Conservation (phyloP, 257 asterid genomes). For the Paraleonurus japonicus region DNA sequence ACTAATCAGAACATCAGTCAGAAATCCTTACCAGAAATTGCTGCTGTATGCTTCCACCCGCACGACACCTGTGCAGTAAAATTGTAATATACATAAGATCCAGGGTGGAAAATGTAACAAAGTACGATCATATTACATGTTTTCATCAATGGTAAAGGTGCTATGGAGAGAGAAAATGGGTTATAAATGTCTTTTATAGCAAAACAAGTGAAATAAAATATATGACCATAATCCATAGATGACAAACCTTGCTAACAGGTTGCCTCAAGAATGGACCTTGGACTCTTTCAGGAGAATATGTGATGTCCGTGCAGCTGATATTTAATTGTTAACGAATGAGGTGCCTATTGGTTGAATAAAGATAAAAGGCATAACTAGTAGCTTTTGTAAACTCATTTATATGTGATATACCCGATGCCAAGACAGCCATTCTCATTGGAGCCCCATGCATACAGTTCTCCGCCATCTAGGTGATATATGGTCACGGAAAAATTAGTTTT, state of each 20-base stretch:
- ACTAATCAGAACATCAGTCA: constrained; percentile 10
- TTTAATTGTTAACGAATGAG: constrained; percentile 27
- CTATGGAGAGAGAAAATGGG: neutral
- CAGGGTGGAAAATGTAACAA: neutral
- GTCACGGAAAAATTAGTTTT: constrained; percentile 12
- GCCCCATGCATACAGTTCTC: constrained; percentile 93
- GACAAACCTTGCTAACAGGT: constrained; percentile 72
- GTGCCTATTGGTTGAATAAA: neutral
- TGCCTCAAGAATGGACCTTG: constrained; percentile 67
- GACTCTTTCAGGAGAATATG: constrained; percentile 84
- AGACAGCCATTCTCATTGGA: constrained; percentile 97
- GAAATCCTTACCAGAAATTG: constrained; percentile 70
- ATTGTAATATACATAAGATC: constrained; percentile 11
- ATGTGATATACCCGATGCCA: constrained; percentile 73
- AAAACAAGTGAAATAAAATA: constrained; percentile 14
- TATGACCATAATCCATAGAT: neutral
- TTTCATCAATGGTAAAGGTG: neutral
- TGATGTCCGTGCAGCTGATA: constrained; percentile 63
- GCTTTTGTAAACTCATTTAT: constrained; percentile 17
- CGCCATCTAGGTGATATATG: constrained; percentile 54
- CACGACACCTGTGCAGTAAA: constrained; percentile 72
- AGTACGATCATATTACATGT: constrained; percentile 3
- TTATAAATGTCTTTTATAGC: constrained; percentile 5
- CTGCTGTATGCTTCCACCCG: constrained; percentile 99
- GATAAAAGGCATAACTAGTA: constrained; percentile 9